A percentile compares a stretch with the other conserved stretches of the same genome.
phyloP scores from a whole-genome alignment of 805 yeast species.

The Candida maltosa region DNA sequence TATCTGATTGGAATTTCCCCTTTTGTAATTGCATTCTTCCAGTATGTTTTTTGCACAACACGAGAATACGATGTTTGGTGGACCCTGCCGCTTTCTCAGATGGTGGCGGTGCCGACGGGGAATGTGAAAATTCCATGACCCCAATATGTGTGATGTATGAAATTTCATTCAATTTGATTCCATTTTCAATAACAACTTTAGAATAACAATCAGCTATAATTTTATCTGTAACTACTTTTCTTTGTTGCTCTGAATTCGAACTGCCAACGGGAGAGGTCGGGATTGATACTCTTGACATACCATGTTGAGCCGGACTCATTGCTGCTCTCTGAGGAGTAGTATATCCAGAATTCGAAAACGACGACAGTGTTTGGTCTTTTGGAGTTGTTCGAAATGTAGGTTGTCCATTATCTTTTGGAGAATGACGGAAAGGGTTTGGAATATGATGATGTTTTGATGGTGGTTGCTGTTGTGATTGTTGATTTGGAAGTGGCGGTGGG shows the following conservation, averaged over 20 bases:
- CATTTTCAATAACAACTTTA: conserved; percentile 19
- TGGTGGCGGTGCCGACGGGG: conserved; percentile 70
- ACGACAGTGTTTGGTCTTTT: no score
- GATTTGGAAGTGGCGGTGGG: no score
- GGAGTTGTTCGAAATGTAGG: no score
- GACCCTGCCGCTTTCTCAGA: conserved; percentile 43
- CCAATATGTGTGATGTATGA: conserved; percentile 75
- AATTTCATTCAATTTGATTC: conserved; percentile 20
- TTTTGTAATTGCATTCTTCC: conserved; percentile 77
- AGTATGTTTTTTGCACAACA: conserved; percentile 57
- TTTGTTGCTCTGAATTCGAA: conserved; percentile 5
- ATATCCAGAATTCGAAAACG: no score
- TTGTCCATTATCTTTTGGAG: no score
- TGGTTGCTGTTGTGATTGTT: no score
- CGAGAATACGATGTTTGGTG: conserved; percentile 58
- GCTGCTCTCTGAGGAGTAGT: no score
- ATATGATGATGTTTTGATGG: no score
- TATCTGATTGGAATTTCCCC: conserved; percentile 69
- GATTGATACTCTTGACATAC: not conserved
- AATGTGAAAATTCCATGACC: conserved; percentile 69
- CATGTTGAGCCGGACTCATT: no score
- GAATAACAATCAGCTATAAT: conserved; percentile 37
- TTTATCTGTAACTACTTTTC: conserved; percentile 21
- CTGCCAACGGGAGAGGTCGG: conserved; percentile 3
- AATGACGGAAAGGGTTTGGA: no score